Conservation (phyloP, 2,329 filamentous ascomycete genomes). For the Xylariales sp. region DNA sequence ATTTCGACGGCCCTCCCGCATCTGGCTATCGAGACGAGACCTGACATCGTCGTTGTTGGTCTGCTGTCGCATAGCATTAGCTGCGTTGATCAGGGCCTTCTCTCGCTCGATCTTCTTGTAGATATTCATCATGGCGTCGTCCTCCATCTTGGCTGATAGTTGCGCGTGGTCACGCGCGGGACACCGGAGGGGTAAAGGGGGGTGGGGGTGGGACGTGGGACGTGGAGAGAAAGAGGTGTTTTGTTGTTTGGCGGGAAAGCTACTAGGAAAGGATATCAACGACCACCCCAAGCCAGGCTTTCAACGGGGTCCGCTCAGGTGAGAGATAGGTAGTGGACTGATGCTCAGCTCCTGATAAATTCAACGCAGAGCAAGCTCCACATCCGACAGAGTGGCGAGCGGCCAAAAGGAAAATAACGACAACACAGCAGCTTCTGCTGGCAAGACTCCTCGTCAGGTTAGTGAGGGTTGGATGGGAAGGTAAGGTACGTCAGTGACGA, state of each 20-base stretch:
- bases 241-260: background rate
- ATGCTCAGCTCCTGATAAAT: no score
- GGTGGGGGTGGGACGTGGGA: background rate
- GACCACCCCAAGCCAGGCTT: no score
- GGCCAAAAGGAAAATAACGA: background rate
- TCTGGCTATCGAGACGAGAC: constrained; percentile 86
- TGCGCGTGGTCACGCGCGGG: constrained; percentile 33
- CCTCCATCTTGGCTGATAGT: constrained; percentile 51
- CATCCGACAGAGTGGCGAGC: no score
- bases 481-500: constrained; percentile 7
- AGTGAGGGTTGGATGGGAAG: background rate
- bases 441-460: background rate
- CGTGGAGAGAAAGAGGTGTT: background rate
- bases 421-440: background rate
- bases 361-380: no score
- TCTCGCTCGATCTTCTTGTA: constrained; percentile 97
- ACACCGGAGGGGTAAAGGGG: constrained; percentile 7
- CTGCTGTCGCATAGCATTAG: constrained; percentile 91
- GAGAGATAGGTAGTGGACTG: no score
- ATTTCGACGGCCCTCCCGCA: constrained; percentile 88
- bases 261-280: no score
- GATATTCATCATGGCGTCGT: constrained; percentile 71
- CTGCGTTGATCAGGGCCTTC: constrained; percentile 89
- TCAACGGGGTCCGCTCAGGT: no score
- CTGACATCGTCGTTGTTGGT: constrained; percentile 91